Conservation (phyloP, 345 rosid species). For the Balakata baccata region DNA sequence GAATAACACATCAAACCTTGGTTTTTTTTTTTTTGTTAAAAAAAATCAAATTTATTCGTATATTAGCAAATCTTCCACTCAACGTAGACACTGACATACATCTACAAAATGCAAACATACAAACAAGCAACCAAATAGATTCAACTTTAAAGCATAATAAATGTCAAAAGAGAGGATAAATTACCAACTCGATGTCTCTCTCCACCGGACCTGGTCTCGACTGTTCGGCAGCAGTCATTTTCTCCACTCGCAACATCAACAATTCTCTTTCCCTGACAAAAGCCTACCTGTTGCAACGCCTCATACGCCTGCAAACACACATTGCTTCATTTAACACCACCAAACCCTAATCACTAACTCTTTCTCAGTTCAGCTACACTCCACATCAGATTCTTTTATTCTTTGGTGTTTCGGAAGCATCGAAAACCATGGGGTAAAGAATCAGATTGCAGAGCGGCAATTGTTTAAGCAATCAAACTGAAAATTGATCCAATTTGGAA, state of each 20-base stretch:
- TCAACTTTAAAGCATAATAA: neutral
- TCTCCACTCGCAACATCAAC: slow-evolving; percentile 2
- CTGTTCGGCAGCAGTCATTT: slow-evolving; percentile 35
- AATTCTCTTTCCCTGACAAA: neutral
- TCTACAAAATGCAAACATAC: neutral
- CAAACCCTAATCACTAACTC: slow-evolving; percentile 10
- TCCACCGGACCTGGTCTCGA: slow-evolving; percentile 37
- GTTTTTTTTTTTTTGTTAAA: too few relatives aligned
- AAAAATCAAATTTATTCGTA: neutral
- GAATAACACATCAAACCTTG: too few relatives aligned
- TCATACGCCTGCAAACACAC: neutral
- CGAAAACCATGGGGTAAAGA: neutral
- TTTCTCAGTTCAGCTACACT: neutral
- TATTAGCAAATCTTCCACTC: neutral
- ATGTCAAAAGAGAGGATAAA: neutral
- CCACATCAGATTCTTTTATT: neutral
- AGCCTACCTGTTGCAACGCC: slow-evolving; percentile 13
- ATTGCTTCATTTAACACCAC: neutral
- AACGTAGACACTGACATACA: neutral
- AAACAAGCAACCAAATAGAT: neutral
- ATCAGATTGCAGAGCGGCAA: neutral
- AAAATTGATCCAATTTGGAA: neutral
- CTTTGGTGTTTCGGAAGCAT: neutral
- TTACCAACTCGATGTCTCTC: slow-evolving; percentile 63
- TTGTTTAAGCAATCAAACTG: neutral